Evolutionary conservation across 257 asterid genomes (phyloP).

Genomic region (Nicotiana knightiana): DNA sequence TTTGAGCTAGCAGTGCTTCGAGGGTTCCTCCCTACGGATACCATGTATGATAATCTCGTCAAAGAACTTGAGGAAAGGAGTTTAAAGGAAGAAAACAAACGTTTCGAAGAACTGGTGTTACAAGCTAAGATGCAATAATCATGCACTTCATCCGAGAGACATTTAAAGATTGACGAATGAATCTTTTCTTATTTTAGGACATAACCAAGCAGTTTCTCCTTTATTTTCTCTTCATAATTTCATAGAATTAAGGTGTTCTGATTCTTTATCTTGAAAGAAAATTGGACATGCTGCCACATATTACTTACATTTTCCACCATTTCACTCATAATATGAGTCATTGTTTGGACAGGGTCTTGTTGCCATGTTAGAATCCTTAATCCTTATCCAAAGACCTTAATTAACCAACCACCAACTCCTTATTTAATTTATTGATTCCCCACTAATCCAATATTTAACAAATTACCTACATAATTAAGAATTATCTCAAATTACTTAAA

Average conservation of each 20-base stretch:
- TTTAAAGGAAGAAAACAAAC: slow-evolving; percentile 36
- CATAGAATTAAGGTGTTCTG: neutral
- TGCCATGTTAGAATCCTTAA: too few species aligned
- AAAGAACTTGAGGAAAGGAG: slow-evolving; percentile 48
- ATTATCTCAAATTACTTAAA: too few species aligned
- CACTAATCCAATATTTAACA: too few species aligned
- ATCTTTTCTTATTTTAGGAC: neutral
- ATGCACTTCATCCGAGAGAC: neutral
- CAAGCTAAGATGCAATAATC: slow-evolving; percentile 27
- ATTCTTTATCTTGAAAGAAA: neutral
- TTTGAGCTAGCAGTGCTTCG: slow-evolving; percentile 59
- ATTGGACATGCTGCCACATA: neutral
- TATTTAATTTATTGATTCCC: too few species aligned
- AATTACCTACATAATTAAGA: too few species aligned
- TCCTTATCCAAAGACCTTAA: too few species aligned
- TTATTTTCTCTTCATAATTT: neutral
- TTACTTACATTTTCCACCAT: too few species aligned
- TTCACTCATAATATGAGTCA: too few species aligned
- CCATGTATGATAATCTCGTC: slow-evolving; percentile 37
- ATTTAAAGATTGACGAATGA: neutral
- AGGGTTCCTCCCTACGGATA: slow-evolving; percentile 60
- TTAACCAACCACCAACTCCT: too few species aligned
- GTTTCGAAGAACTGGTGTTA: slow-evolving; percentile 46
- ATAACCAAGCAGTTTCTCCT: neutral
- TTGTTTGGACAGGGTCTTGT: too few species aligned